Base-by-base conservation (phyloP, 2,329 filamentous ascomycete species). In the Albifimbria verrucaria region DNA sequence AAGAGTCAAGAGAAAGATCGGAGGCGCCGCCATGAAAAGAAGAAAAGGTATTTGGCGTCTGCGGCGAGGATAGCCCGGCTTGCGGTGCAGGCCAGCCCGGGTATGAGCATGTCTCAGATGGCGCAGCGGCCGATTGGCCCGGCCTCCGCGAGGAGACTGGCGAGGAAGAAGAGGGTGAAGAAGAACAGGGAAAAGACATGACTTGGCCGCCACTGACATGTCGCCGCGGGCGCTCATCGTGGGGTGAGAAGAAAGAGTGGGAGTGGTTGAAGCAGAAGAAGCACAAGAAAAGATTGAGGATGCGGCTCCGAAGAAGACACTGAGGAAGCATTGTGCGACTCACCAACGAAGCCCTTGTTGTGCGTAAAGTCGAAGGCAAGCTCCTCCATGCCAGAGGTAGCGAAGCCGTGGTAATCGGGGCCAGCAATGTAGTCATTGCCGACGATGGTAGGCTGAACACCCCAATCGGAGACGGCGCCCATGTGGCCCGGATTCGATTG, bases 391-490 rank as follows among this genome's bases (percentile, higher is more conserved):
- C 68, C 69, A 56, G 69, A 64, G 23, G 66, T 70, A 49, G 81
- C 73, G 65, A 83, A 71, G 26, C 66, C 83, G 48, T 79, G 71
- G 62, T 89, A 83, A 53, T 82, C 79, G 52, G 72, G 67, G 50
- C 73, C 81, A 41, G 78, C 72, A 59, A 80, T 74, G 65, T 79
- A 80, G 64, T 77, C 74, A 55, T 80, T 75, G 60, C 79, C 77
- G 49, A 89, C 81, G 56, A 90, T 88, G 63, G 77, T 73, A 25
- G 86, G 86, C 59, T 80, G 82, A 52, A 88, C 75, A 49, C 79
- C 69, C 82, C 85, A 89, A 55, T 85, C 81, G 45, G 83, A 76
- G 49, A 82, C 77, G 61, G 76, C 74, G 55, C 81, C 81, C 57
- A 80, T 70, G 59, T 81, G 81, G 52, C 79, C 78, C 62, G 81